Percentiles rank a stretch among this genome's conserved stretches.
Evolutionary conservation across 2,329 filamentous ascomycete species (phyloP).

Genomic region (Dothistroma pini): DNA sequence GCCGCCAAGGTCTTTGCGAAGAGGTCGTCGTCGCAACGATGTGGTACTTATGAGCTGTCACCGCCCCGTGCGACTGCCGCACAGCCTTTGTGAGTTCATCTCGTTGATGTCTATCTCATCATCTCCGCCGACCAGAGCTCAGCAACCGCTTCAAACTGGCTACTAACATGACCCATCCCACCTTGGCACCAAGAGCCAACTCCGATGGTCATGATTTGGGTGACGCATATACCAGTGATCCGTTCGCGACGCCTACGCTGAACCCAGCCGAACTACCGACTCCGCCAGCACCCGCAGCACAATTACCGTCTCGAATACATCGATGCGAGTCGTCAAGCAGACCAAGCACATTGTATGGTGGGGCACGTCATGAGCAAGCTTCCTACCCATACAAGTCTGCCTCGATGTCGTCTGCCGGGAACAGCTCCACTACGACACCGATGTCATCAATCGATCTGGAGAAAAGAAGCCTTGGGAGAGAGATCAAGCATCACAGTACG

Average conservation of each 20-base stretch:
- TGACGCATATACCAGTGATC: conserved; percentile 8
- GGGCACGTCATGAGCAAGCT: conserved; percentile 14
- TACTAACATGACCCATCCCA: conserved; percentile 18
- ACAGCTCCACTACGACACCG: conserved; percentile 24
- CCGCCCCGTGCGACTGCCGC: conserved; percentile 11
- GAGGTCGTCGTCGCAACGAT: conserved; percentile 7
- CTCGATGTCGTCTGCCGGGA: conserved; percentile 30
- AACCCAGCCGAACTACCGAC: conserved; percentile 15
- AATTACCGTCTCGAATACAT: conserved; percentile 4
- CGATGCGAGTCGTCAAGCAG: conserved; percentile 5
- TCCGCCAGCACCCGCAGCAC: conserved; percentile 21
- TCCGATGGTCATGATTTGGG: conserved; percentile 8
- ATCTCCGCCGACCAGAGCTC: conserved; percentile 4
- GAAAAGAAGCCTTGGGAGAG: conserved; percentile 20
- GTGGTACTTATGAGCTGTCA: conserved; percentile 15
- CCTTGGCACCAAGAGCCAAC: conserved; percentile 23
- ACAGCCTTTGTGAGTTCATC: conserved; percentile 3
- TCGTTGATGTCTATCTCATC: conserved; percentile 13
- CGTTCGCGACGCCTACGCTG: conserved; percentile 18
- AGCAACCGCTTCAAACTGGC: conserved; percentile 6
- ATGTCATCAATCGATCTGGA: conserved; percentile 33
- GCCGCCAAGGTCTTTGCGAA: neutral
- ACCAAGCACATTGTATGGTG: conserved; percentile 4
- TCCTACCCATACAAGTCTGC: conserved; percentile 24
- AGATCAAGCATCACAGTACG: conserved; percentile 13